A percentile compares a stretch with the other conserved stretches of the same genome.
phyloP scores from a whole-genome alignment of 2,329 filamentous ascomycete species.

The Arthroderma sp. region DNA sequence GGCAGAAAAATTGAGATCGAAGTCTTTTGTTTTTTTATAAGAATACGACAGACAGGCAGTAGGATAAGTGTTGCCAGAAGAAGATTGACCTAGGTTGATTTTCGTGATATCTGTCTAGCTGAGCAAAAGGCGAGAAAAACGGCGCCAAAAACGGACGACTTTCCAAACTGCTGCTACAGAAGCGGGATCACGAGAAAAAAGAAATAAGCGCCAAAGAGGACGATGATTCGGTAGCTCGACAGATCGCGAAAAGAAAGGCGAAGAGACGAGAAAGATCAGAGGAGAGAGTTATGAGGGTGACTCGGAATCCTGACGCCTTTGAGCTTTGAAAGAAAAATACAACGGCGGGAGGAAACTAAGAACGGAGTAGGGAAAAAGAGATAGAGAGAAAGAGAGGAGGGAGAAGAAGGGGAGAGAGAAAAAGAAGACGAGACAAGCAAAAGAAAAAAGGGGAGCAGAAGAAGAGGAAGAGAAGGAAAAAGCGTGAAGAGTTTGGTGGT shows the following conservation, averaged over 20 bases:
- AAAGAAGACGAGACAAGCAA: neutral
- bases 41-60: too few species aligned
- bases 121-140: too few species aligned
- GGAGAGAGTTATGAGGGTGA: neutral
- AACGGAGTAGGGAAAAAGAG: slow-evolving; percentile 1
- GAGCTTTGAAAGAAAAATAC: too few species aligned
- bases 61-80: too few species aligned
- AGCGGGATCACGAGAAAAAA: neutral
- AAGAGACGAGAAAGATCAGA: slow-evolving; percentile 17
- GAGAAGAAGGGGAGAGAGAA: slow-evolving; percentile 2
- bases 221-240: neutral
- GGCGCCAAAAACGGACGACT: too few species aligned
- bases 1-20: too few species aligned
- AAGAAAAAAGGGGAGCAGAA: neutral
- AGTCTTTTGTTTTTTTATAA: too few species aligned
- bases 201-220: slow-evolving; percentile 8
- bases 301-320: too few species aligned
- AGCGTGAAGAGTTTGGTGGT: neutral
- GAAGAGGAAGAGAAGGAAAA: slow-evolving; percentile 3
- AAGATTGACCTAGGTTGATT: too few species aligned
- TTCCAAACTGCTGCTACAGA: neutral
- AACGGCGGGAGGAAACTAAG: neutral
- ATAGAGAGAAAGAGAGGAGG: slow-evolving; percentile 3
- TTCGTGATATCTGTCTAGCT: too few species aligned
- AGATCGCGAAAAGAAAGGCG: slow-evolving; percentile 10